Evolutionary conservation across 2,329 filamentous ascomycete species (phyloP), one percentile per base, ranked within the genome.

Genomic region (Shiraia bambusicola): DNA sequence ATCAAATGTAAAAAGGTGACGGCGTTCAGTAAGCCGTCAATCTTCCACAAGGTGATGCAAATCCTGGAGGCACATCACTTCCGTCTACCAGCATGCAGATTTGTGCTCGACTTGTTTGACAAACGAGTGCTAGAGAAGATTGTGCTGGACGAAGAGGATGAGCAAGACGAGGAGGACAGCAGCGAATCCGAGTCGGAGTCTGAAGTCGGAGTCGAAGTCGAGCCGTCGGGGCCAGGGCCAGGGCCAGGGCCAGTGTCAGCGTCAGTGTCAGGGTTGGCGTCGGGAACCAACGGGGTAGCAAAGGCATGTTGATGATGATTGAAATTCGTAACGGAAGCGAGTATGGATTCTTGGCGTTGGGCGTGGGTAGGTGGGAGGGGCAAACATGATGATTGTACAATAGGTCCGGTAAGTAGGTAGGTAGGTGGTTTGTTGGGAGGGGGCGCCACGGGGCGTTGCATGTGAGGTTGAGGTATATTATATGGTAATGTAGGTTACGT

Each of bases 101-200:
- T 95, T 70, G 87, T 95, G 26, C 84, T 97, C 45, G 93, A 97
- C 63, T 72, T 98, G 15, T 98, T 98, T 59, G 92, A 97, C 61
- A 93, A 92, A 70, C 84, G 81, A 45, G 88, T 97, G 30, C 77
- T 97, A 70, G 78, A 90, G 50, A 81, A 82, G 52, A 87, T 96
- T 46, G 87, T 98, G 10, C 83, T 95, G 43, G 84, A 87, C 37
- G 86, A 88, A 56, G 86, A 87, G 14, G 72, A 72, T 8, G 67
- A 61, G 12, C 51, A 61, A 13, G 67, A 64, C 1, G 62, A 70
- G 7, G 57, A 65, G 7, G 61, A 62, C 6, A 64, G 61, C 26
- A 70, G 55, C 9, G 65, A 65, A 15, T 64, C 59, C 11, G 58
- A 56, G 1, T 64, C 63, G 1, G 66, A 67, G 13, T 63, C 60